Conservation (phyloP, 164 flowering plant genomes). For the Pachysandra terminalis region DNA sequence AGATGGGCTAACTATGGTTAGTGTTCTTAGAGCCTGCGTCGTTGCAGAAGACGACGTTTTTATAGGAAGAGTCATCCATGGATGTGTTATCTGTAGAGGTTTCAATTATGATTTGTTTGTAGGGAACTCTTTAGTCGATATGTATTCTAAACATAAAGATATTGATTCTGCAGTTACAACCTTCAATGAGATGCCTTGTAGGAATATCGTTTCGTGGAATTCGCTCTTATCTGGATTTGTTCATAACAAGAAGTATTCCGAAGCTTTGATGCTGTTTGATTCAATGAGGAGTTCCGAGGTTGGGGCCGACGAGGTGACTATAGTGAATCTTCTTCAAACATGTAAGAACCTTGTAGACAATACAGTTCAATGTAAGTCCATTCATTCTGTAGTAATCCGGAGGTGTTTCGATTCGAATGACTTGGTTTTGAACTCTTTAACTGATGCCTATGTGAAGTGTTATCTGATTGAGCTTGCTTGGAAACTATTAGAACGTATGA, state of each 20-base stretch:
- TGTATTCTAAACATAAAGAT: conserved; percentile 60
- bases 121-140: conserved; percentile 66
- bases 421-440: conserved; percentile 44
- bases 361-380: conserved; percentile 49
- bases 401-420: conserved; percentile 41
- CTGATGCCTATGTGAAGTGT: conserved; percentile 71
- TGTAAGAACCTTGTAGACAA: conserved; percentile 46
- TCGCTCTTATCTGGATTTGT: conserved; percentile 69
- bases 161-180: conserved; percentile 41
- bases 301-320: conserved; percentile 55
- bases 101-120: conserved; percentile 54
- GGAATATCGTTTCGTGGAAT: conserved; percentile 81
- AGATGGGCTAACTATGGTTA: conserved; percentile 54
- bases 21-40: conserved; percentile 62
- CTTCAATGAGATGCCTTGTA: conserved; percentile 49
- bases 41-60: conserved; percentile 22
- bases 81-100: conserved; percentile 45
- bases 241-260: conserved; percentile 34
- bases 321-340: conserved; percentile 61
- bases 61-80: conserved; percentile 47
- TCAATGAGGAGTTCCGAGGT: conserved; percentile 50
- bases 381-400: conserved; percentile 51
- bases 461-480: conserved; percentile 40
- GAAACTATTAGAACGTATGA: conserved; percentile 40
- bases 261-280: conserved; percentile 40